Base-by-base conservation (phyloP, 1,284 basidiomycete genomes). In the Amylostereum chailletii region DNA sequence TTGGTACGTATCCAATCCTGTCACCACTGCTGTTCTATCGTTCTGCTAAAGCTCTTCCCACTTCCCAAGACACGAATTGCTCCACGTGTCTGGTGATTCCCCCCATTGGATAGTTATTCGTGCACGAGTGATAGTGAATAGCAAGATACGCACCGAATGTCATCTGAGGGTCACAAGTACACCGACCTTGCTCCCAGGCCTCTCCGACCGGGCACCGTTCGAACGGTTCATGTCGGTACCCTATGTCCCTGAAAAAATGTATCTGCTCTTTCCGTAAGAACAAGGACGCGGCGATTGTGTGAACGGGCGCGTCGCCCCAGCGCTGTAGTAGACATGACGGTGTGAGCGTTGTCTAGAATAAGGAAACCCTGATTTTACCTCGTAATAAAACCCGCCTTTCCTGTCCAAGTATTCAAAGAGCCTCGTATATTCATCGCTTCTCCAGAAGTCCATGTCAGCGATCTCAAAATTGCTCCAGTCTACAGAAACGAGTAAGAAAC, bases 381-480 rank as follows among this genome's bases (percentile, higher is more conserved):
- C 83, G 58, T 86, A 85, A 65, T 82, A 83, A 64, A 86, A 85
- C 2, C 86, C 86, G 34, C 86, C 86, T 30, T 72, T 69, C 43
- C 69, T 58, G 57, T 90, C 86, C 30, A 89, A 72, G 60, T 74
- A 69, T 27, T 83, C 75, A 62, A 90, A 89, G 71, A 77, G 89
- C 56, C 79, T 74, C 51, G 61, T 69, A 69, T 90, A 90, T 3
- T 82, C 75, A 52, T 83, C 71, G 9, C 71, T 67, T 30, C 85
- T 68, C 76, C 80, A 86, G 65, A 88, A 83, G 55, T 79, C 75
- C 55, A 78, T 70, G 61, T 75, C 71, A 38, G 75, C 86, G 46
- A 88, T 84, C 63, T 90, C 85, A 56, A 86, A 83, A 67, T 83
- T 83, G 57, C 72, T 77, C 80, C 81, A 82, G 67, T 80, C 78